A percentile compares a stretch with the other conserved stretches of the same genome.
Evolutionary conservation across 164 flowering plant species (phyloP).

Genomic region (Aristolochia fimbriata): DNA sequence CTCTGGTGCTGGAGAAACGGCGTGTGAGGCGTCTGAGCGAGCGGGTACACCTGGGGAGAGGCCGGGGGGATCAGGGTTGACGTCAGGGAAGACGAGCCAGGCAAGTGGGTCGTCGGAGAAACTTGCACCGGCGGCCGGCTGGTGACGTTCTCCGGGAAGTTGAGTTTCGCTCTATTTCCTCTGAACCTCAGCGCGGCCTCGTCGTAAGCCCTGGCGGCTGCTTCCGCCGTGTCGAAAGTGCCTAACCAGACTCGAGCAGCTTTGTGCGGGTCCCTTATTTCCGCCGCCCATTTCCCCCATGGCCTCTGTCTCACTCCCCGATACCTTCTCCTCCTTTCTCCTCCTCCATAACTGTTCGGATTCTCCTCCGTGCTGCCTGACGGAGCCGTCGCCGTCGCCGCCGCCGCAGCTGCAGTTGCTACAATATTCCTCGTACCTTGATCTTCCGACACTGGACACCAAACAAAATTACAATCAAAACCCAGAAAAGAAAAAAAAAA

Average conservation of each 20-base stretch:
- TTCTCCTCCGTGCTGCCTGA: background rate
- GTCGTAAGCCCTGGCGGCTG: slow-evolving; percentile 73
- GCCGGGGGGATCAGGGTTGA: slow-evolving; percentile 14
- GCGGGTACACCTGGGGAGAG: background rate
- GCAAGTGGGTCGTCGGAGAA: slow-evolving; percentile 9
- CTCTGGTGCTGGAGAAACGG: slow-evolving; percentile 7
- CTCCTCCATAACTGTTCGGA: slow-evolving; percentile 17
- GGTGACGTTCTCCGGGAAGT: slow-evolving; percentile 58
- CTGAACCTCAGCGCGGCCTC: slow-evolving; percentile 71
- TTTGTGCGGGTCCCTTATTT: slow-evolving; percentile 75
- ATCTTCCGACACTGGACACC: background rate
- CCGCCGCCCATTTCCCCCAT: slow-evolving; percentile 86
- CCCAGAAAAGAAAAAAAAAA: too few species aligned
- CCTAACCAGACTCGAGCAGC: slow-evolving; percentile 81
- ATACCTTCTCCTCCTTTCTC: slow-evolving; percentile 50
- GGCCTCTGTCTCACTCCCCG: slow-evolving; percentile 78
- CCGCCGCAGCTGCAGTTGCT: slow-evolving; percentile 1
- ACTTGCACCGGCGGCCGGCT: slow-evolving; percentile 17
- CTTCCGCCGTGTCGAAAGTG: slow-evolving; percentile 73
- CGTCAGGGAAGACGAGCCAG: slow-evolving; percentile 15
- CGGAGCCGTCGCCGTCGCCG: background rate
- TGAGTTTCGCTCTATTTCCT: slow-evolving; percentile 70
- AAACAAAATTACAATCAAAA: background rate
- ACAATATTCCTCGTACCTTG: slow-evolving; percentile 1
- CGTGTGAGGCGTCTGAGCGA: too few species aligned